Evolutionary conservation across 441 rosid species (phyloP).

Genomic region (Sinapis alba): DNA sequence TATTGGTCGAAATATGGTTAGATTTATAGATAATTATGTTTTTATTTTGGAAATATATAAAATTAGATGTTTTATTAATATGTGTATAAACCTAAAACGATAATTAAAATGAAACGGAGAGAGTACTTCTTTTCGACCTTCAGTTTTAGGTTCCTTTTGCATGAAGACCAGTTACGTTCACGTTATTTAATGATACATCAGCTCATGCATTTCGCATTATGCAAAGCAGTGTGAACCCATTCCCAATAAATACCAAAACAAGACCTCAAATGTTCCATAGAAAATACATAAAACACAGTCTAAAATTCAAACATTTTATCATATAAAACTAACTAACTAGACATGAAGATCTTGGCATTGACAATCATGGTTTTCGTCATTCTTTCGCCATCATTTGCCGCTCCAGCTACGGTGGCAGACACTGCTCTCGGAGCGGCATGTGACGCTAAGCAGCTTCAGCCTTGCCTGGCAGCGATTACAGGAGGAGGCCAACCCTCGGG

Average conservation of each 20-base stretch:
- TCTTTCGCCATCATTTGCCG: slow-evolving; percentile 18
- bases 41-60: too few relatives aligned
- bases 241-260: slow-evolving; percentile 26
- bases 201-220: slow-evolving; percentile 24
- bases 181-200: slow-evolving; percentile 15
- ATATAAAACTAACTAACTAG: background rate
- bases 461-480: slow-evolving; percentile 31
- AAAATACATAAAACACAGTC: background rate
- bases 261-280: background rate
- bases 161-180: slow-evolving; percentile 36
- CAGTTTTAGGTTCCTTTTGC: slow-evolving; percentile 23
- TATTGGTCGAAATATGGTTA: too few relatives aligned
- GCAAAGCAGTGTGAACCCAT: background rate
- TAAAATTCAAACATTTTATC: background rate
- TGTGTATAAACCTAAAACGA: too few relatives aligned
- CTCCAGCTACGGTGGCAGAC: slow-evolving; percentile 17
- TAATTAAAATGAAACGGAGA: too few relatives aligned
- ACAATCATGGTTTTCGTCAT: slow-evolving; percentile 1
- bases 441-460: slow-evolving; percentile 37
- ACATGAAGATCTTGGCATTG: slow-evolving; percentile 30
- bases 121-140: slow-evolving; percentile 5
- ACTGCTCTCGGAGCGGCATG: slow-evolving; percentile 22
- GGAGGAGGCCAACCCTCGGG: slow-evolving; percentile 30
- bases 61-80: too few relatives aligned
- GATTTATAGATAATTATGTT: too few relatives aligned